Evolutionary conservation across 2,329 filamentous ascomycete species (phyloP), one percentile per base, ranked within the genome.

Genomic region (Cryoendolithus antarcticus): DNA sequence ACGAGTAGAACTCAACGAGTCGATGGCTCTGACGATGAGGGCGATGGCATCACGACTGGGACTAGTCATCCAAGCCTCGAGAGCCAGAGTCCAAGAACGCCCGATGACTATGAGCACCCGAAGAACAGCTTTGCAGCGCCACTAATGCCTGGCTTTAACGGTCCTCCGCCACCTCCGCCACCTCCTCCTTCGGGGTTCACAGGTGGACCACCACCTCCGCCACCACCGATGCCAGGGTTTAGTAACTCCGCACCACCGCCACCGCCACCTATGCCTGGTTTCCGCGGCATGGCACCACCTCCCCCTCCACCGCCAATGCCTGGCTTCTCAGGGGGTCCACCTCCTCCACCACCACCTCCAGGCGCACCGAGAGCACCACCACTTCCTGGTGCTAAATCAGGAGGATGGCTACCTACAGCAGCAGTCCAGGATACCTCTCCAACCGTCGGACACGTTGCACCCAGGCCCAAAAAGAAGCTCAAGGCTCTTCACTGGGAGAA

Each of bases 401-500:
- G 84, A 32, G 80, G 85, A 46, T 95, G 82, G 65, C 64, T 94
- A 45, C 72, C 78, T 35, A 74, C 80, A 47, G 69, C 75, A 48
- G 69, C 72, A 27, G 67, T 69, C 41, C 72, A 74, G 44, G 63
- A 67, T 12, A 58, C 71, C 4, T 56, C 71, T 9, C 64, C 76
- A 13, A 73, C 75, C 6, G 69, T 85, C 49, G 77, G 80, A 32
- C 65, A 93, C 52, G 80, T 85, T 29, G 82, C 86, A 44, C 84
- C 86, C 38, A 72, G 89, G 51, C 86, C 91, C 13, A 96, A 95
- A 75, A 96, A 94, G 77, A 98, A 96, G 71, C 85, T 98, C 62
- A 98, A 98, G 76, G 89, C 89, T 43, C 72, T 98, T 50, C 91
- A 98, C 66, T 96, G 91, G 89, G 91, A 98, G 65, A 96, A 96